Conservation (phyloP, 352 stramenopile species). For the Phytophthora pluvialis region DNA sequence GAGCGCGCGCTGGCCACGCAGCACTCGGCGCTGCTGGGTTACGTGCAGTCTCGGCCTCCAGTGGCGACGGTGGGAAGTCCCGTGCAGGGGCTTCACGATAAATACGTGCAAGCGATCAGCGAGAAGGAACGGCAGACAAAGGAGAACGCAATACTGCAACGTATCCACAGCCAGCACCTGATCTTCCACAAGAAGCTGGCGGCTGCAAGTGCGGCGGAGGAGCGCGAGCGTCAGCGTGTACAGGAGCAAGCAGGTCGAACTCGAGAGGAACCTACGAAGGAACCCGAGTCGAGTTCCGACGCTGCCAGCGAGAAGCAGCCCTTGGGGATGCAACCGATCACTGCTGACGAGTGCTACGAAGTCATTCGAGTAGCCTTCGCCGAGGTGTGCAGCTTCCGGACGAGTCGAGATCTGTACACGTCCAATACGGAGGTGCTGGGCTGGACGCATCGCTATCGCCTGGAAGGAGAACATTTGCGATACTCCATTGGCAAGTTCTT, state of each 20-base stretch:
- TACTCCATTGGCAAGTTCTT: conserved; percentile 54
- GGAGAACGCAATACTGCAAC: conserved; percentile 37
- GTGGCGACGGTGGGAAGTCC: conserved; percentile 16
- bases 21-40: conserved; percentile 37
- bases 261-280: conserved; percentile 3
- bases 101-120: conserved; percentile 35
- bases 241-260: background rate
- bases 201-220: conserved; percentile 11
- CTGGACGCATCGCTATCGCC: conserved; percentile 46
- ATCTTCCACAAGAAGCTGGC: conserved; percentile 37
- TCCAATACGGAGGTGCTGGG: conserved; percentile 43
- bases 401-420: conserved; percentile 34
- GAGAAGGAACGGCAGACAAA: conserved; percentile 38
- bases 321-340: conserved; percentile 31
- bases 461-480: conserved; percentile 33
- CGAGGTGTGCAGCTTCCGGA: conserved; percentile 31
- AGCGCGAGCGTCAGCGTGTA: conserved; percentile 12
- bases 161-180: conserved; percentile 33
- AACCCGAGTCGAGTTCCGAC: conserved; percentile 9
- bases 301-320: conserved; percentile 8
- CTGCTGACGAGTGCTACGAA: conserved; percentile 36
- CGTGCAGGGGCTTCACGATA: conserved; percentile 16
- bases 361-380: conserved; percentile 46
- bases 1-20: conserved; percentile 36
- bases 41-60: conserved; percentile 11